Evolutionary conservation across 2,329 filamentous ascomycete species (phyloP).

Genomic region (Aspergillus ochraceoroseus): DNA sequence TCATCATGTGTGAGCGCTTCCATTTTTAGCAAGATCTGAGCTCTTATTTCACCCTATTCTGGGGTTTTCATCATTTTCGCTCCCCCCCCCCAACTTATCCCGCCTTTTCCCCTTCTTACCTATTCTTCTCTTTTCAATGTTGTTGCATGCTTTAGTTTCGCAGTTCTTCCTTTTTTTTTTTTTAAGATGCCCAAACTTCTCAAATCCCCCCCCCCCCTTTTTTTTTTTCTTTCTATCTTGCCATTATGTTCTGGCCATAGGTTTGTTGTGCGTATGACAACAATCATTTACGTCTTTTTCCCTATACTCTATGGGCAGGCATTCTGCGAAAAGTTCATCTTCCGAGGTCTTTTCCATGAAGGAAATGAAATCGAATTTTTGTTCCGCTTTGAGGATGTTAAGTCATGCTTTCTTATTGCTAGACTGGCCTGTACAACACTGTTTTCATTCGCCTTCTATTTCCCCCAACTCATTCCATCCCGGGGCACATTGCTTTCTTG

Average conservation of each 20-base stretch:
- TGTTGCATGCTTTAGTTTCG: constrained; percentile 2
- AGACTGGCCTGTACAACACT: constrained; percentile 37
- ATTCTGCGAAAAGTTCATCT: constrained; percentile 44
- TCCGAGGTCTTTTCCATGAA: constrained; percentile 31
- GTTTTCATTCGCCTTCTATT: constrained; percentile 21
- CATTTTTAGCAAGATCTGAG: constrained; percentile 38
- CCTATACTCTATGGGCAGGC: constrained; percentile 42
- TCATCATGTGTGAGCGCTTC: constrained; percentile 40
- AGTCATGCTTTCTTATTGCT: constrained; percentile 33
- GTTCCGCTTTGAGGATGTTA: constrained; percentile 33
- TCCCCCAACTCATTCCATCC: constrained; percentile 22
- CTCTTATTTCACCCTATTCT: constrained; percentile 24
- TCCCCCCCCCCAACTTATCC: constrained; percentile 14
- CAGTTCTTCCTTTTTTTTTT: constrained; percentile 8
- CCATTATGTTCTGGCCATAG: constrained; percentile 25
- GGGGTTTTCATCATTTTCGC: constrained; percentile 14
- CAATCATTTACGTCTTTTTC: constrained; percentile 34
- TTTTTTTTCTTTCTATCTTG: constrained; percentile 12
- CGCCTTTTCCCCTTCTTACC: constrained; percentile 16
- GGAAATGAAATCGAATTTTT: constrained; percentile 39
- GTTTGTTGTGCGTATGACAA: constrained; percentile 37
- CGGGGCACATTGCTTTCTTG: constrained; percentile 18
- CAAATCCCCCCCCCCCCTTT: constrained; percentile 10
- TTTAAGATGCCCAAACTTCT: constrained; percentile 13
- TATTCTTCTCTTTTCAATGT: constrained; percentile 11